phyloP scores from a whole-genome alignment of 805 yeast genomes.

The Kodamaea sagamina region DNA sequence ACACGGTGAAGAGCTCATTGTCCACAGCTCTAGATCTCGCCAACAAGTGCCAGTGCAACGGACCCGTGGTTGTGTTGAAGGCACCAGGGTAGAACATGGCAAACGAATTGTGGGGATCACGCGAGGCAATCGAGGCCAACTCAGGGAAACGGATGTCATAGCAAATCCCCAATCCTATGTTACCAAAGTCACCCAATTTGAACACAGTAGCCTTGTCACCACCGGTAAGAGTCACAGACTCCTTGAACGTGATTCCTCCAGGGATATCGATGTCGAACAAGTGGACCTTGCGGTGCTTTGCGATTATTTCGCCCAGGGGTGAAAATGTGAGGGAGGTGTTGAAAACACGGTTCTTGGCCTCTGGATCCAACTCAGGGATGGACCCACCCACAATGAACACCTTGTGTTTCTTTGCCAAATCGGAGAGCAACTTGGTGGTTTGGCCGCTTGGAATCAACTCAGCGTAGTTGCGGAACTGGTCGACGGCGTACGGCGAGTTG shows the following conservation, averaged over 20 bases:
- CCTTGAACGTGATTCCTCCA: conserved; percentile 84
- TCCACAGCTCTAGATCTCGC: conserved; percentile 77
- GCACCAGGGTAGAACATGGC: conserved; percentile 86
- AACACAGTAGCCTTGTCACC: conserved; percentile 83
- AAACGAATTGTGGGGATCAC: conserved; percentile 60
- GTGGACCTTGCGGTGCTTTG: conserved; percentile 88
- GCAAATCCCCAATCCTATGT: conserved; percentile 83
- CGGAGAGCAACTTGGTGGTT: conserved; percentile 59
- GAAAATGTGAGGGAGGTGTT: conserved; percentile 54
- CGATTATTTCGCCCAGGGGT: conserved; percentile 73
- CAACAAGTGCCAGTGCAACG: conserved; percentile 77
- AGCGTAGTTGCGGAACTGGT: conserved; percentile 83
- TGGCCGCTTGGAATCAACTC: conserved; percentile 82
- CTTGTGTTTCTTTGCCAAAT: conserved; percentile 62
- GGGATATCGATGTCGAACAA: conserved; percentile 92
- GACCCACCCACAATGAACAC: conserved; percentile 87
- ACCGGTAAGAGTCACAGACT: conserved; percentile 70
- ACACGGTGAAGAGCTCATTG: conserved; percentile 67
- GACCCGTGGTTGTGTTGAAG: conserved; percentile 82
- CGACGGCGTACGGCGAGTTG: conserved; percentile 91
- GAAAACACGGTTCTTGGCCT: conserved; percentile 47
- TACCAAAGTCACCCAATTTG: conserved; percentile 62
- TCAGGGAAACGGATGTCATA: conserved; percentile 84
- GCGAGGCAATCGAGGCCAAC: conserved; percentile 66
- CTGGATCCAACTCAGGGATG: conserved; percentile 69